Conservation (phyloP, 1,139 yeast species). For the Entelexis paramagnoliae region DNA sequence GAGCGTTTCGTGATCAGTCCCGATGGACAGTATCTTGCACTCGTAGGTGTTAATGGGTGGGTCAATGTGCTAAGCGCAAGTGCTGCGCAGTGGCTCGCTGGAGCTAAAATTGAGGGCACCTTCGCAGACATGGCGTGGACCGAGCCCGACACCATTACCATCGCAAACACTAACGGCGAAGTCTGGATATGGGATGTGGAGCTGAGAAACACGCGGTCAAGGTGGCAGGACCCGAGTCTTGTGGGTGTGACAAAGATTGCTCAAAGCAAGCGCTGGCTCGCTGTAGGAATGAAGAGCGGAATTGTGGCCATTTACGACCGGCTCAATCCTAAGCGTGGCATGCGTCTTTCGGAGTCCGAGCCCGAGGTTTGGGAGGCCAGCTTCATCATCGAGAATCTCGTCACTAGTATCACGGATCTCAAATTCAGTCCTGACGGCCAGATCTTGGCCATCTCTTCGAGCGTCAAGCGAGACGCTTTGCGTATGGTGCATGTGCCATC, state of each 20-base stretch:
- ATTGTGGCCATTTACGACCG: constrained; percentile 81
- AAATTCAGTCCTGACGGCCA: constrained; percentile 85
- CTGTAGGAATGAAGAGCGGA: constrained; percentile 83
- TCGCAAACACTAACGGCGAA: constrained; percentile 72
- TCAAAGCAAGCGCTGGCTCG: constrained; percentile 63
- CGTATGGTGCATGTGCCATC: constrained; percentile 81
- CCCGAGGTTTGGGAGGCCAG: constrained; percentile 37
- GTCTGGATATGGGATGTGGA: constrained; percentile 75
- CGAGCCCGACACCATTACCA: constrained; percentile 40
- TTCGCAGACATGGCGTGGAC: constrained; percentile 66
- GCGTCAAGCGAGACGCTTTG: constrained; percentile 78
- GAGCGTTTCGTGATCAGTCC: constrained; percentile 44
- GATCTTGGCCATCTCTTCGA: constrained; percentile 70
- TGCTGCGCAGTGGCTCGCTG: constrained; percentile 78
- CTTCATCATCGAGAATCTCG: constrained; percentile 63
- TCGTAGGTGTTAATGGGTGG: constrained; percentile 86
- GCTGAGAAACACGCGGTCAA: constrained; percentile 41
- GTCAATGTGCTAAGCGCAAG: constrained; percentile 63
- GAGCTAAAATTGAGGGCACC: constrained; percentile 72
- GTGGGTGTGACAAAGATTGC: constrained; percentile 70
- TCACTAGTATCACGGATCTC: constrained; percentile 67
- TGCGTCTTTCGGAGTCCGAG: constrained; percentile 25
- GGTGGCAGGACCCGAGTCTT: constrained; percentile 86
- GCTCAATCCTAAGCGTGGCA: constrained; percentile 27
- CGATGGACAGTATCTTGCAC: constrained; percentile 59